Evolutionary conservation across 352 stramenopile species (phyloP), one percentile per base, ranked within the genome.

Genomic region (Phytophthora boehmeriae): DNA sequence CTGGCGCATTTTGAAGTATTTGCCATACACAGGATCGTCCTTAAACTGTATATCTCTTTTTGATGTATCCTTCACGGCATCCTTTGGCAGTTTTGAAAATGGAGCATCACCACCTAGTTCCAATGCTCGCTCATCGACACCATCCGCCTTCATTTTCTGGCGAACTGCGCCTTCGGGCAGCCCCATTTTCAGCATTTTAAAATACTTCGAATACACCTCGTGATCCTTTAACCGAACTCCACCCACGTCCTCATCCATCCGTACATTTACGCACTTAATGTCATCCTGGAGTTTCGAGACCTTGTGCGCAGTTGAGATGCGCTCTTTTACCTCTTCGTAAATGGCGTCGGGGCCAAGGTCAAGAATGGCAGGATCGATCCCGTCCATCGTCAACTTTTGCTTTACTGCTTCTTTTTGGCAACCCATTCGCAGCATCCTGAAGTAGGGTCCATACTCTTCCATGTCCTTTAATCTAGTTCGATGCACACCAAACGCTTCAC

Each of bases 1-100:
- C 54, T 96, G 91, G 14, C 98, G 65, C 93, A 98, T 98, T 57
- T 97, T 96, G 62, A 98, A 97, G 49, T 97, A 98, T 41, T 96
- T 95, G 5, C 76, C 80, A 42, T 90, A 88, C 9, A 74, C 63
- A n/a, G 88, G 69, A 63, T 95, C 84, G 49, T 89, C 65, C 46
- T 78, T 75, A 2, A 90, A 44, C 44, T 73, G 60, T 8, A 74
- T 47, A 20, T 52, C 46, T 13, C 54, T 34, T 19, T 42, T 28
- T 39, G 55, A 4, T 44, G 46, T 20, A 46, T 67, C 53, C 1
- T 38, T 27, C 14, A 54, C 34, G 36, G 28, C 16, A 22, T 43
- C 54, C 54, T 48, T 47, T 1, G 48, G 44, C 14, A 61, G 11
- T 8, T 60, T 54, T 8, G 50, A 73, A 20, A 63, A 55, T 30